Evolutionary conservation across 208 protist species (phyloP).

Genomic region (Crithidia thermophila): DNA sequence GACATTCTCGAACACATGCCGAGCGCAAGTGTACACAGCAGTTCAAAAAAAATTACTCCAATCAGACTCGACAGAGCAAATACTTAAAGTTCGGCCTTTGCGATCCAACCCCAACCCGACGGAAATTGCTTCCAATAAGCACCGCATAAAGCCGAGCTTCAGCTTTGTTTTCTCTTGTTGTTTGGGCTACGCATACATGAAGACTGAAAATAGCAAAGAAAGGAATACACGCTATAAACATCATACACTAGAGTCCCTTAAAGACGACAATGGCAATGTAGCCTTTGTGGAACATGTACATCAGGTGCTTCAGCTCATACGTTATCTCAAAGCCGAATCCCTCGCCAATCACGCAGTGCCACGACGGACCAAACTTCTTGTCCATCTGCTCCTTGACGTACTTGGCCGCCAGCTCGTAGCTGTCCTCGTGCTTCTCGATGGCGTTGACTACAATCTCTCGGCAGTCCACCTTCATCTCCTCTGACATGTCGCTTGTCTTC

Average conservation of each 20-base stretch:
- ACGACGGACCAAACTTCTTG: constrained; percentile 94
- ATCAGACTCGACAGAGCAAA: no score
- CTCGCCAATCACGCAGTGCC: constrained; percentile 96
- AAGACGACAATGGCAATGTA: constrained; percentile 94
- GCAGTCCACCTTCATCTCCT: constrained; percentile 94
- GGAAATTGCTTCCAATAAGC: no score
- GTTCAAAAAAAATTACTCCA: no score
- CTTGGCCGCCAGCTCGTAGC: constrained; percentile 94
- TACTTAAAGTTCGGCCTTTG: no score
- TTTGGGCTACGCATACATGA: no score
- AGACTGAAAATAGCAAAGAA: constrained; percentile 4
- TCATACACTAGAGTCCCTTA: constrained; percentile 85
- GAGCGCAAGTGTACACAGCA: no score
- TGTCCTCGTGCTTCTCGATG: constrained; percentile 91
- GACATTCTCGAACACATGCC: no score
- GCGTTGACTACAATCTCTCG: constrained; percentile 95
- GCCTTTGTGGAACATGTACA: constrained; percentile 96
- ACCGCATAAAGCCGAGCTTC: no score
- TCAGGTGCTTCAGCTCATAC: constrained; percentile 94
- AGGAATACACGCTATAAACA: constrained; percentile 3
- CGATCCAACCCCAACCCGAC: no score
- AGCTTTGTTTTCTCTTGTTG: no score
- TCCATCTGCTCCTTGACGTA: constrained; percentile 96
- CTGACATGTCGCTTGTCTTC: constrained; percentile 95
- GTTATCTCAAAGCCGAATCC: constrained; percentile 95